These are phyloP conservation scores for Euphorbia pulcherrima DNA, from an alignment of 345 rosid genomes.

Conservation along the genomic window DNA sequence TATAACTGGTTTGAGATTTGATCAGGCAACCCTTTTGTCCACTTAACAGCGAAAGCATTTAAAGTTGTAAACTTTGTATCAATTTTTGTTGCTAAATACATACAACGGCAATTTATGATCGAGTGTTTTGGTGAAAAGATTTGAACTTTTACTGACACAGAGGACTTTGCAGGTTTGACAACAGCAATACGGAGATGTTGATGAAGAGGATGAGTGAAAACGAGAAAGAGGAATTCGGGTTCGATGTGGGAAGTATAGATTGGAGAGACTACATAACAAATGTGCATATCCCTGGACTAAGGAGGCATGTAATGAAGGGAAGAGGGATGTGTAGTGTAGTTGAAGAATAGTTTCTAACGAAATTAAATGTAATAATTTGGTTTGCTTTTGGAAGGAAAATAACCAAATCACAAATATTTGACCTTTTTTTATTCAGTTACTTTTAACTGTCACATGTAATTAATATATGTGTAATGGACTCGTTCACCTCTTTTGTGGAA, in stretches of 20 bases:
- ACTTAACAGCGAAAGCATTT: too few species aligned
- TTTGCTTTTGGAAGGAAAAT: background rate
- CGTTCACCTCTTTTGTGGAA: background rate
- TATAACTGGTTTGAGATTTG: too few species aligned
- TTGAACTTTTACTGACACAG: too few species aligned
- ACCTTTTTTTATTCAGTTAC: too few species aligned
- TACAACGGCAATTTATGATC: too few species aligned
- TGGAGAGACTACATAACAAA: constrained; percentile 30
- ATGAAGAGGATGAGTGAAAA: constrained; percentile 73
- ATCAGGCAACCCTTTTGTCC: too few species aligned
- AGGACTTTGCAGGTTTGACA: constrained; percentile 56
- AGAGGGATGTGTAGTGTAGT: constrained; percentile 12
- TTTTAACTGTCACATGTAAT: background rate
- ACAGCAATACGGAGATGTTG: constrained; percentile 65
- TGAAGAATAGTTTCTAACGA: background rate
- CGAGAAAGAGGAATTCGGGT: constrained; percentile 67
- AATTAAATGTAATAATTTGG: constrained; percentile 11
- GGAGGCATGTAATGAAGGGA: constrained; percentile 32
- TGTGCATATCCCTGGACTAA: constrained; percentile 29
- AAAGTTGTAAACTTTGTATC: too few species aligned
- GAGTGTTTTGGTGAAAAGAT: too few species aligned
- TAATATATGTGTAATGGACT: background rate
- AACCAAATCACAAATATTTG: background rate
- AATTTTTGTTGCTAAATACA: too few species aligned
- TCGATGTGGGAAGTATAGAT: constrained; percentile 33